Percentiles rank a stretch among this genome's conserved stretches.
phyloP scores from a whole-genome alignment of 208 protist genomes.

The Tritrichomonas musculus region DNA sequence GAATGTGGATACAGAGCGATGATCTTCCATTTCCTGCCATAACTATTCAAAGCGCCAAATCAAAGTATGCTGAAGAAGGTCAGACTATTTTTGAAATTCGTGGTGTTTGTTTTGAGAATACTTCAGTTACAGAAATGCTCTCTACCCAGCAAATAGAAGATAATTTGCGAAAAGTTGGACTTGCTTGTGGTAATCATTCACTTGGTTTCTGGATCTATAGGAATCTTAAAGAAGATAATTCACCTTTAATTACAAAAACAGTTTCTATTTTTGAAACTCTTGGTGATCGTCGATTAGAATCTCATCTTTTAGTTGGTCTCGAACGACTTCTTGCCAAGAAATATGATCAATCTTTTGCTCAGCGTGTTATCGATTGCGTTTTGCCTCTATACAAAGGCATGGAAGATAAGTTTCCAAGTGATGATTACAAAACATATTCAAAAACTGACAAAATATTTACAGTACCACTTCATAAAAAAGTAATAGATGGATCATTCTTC shows the following conservation, averaged over 20 bases:
- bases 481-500: too few relatives aligned
- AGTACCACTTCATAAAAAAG: background rate
- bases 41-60: background rate
- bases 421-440: background rate
- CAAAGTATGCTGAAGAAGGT: background rate
- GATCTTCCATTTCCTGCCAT: background rate
- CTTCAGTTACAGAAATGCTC: background rate
- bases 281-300: background rate
- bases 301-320: background rate
- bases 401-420: background rate
- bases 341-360: background rate
- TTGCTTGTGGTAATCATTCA: background rate
- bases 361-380: background rate
- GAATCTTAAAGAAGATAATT: background rate
- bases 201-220: slow-evolving; percentile 17
- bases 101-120: background rate
- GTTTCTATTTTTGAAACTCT: background rate
- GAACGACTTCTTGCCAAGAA: background rate
- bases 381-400: background rate
- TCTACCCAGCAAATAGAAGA: background rate
- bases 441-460: background rate
- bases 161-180: background rate
- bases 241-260: background rate
- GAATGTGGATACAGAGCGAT: background rate
- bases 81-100: background rate